Evolutionary conservation across 2,329 filamentous ascomycete species (phyloP), one percentile per base, ranked within the genome.

Genomic region (Colletotrichum phormii): DNA sequence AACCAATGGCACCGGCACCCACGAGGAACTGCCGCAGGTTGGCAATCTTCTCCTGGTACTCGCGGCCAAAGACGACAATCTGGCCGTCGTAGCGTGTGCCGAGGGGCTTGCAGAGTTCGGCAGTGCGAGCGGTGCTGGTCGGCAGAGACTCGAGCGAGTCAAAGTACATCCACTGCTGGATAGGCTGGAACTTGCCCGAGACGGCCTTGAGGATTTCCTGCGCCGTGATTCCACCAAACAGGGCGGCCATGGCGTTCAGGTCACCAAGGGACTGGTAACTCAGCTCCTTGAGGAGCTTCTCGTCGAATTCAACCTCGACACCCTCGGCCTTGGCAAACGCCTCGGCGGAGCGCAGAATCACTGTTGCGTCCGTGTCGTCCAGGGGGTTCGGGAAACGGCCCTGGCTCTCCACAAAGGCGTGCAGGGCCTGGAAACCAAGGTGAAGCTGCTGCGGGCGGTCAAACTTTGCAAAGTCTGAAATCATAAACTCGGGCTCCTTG

Each of bases 401-500:
- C 78, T 97, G 92, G 46, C 88, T 85, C 77, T 95, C 91, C 13
- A 90, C 91, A 82, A 98, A 99, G 46, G 92, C 91, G 81, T 98
- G 95, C 8, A 99, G 88, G 11, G 97, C 95, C 84, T 98, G 95
- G 79, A 98, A 93, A 73, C 95, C 97, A 74, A 97, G 86, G 81
- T 99, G 97, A 29, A 99, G 89, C 82, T 98, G 95, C 76, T 93
- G 91, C 1, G 97, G 97, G 58, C 97, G 93, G 82, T 98, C 97
- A 77, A 98, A 98, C 83, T 99, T 99, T 83, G 97, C 97, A 80
- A 95, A 99, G 82, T 99, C 97, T 26, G 97, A 97, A 73, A 98
- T 90, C 79, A 98, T 85, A 75, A 97, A 91, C 78, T 98, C 96
- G 2, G 97, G 97, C 71, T 95, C 93, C 83, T 94, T 94, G 69